A percentile compares a stretch with the other conserved stretches of the same genome.
phyloP scores from a whole-genome alignment of 805 yeast species.

The Kodamaea restingae region DNA sequence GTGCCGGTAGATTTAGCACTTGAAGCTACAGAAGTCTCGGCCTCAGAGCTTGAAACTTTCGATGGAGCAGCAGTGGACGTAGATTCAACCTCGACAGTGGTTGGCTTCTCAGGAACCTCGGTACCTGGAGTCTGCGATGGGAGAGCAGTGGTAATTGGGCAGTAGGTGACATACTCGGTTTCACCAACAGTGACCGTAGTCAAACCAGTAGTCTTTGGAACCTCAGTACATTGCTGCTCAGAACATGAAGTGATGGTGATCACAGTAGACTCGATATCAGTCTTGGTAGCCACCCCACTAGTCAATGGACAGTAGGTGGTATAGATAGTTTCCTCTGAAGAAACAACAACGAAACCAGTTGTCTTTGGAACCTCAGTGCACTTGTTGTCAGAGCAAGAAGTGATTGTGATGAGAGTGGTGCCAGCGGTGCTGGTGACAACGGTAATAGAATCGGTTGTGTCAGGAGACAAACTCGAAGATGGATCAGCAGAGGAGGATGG shows the following conservation, averaged over 20 bases:
- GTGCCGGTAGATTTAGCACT: conserved; percentile 33
- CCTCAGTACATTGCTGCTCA: conserved; percentile 22
- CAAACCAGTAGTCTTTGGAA: conserved; percentile 29
- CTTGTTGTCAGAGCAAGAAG: conserved; percentile 30
- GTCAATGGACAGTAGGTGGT: conserved; percentile 32
- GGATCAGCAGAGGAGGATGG: no score
- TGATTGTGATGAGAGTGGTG: conserved; percentile 30
- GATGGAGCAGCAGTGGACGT: no score
- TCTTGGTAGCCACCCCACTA: conserved; percentile 10
- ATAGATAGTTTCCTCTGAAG: conserved; percentile 25
- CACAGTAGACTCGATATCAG: conserved; percentile 20
- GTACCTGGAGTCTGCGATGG: conserved; percentile 15
- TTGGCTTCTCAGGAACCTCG: conserved; percentile 15
- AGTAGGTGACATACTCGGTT: conserved; percentile 32
- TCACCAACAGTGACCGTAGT: conserved; percentile 30
- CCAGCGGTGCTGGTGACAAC: conserved; percentile 12
- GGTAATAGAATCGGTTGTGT: conserved; percentile 5
- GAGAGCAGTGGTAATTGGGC: conserved; percentile 20
- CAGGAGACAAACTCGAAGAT: no score
- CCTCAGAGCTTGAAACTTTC: conserved; percentile 12
- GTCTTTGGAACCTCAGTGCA: conserved; percentile 22
- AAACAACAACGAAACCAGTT: conserved; percentile 34
- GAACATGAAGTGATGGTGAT: conserved; percentile 34
- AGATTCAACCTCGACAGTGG: conserved; percentile 2
- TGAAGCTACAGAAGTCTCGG: no score